These are phyloP conservation scores for Suillus bovinus DNA, from an alignment of 768 basidiomycete species.

Conservation along the genomic window DNA sequence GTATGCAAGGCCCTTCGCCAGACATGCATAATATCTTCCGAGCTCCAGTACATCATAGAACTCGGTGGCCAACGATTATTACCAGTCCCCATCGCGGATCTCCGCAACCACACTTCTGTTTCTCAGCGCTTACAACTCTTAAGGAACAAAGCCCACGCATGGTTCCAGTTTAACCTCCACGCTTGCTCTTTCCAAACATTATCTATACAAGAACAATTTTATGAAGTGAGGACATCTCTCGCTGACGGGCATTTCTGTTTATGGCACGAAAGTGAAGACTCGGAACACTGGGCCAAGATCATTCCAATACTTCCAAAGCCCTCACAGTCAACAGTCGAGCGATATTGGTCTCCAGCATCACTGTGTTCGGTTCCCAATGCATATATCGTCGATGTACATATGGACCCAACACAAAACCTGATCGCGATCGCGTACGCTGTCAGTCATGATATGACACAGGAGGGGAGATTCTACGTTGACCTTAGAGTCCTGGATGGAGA, in stretches of 20 bases:
- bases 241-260: conserved; percentile 1
- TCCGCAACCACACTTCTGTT: background rate
- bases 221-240: background rate
- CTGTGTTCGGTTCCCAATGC: background rate
- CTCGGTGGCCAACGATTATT: background rate
- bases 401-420: background rate
- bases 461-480: background rate
- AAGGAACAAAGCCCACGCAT: background rate
- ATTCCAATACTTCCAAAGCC: background rate
- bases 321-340: background rate
- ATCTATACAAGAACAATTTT: background rate
- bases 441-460: background rate
- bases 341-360: background rate
- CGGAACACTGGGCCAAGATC: background rate
- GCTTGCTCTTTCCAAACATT: background rate
- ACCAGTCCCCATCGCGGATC: background rate
- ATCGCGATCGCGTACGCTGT: background rate
- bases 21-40: background rate
- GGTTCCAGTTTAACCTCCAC: background rate
- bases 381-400: background rate
- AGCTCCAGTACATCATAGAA: conserved; percentile 5
- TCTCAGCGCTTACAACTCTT: background rate
- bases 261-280: background rate
- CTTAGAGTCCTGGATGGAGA: background rate
- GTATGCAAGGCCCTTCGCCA: background rate